Percentiles rank a stretch among this genome's conserved stretches.
Evolutionary conservation across 1,284 basidiomycete genomes (phyloP).

Genomic region (Lentinula novae-zelandiae): DNA sequence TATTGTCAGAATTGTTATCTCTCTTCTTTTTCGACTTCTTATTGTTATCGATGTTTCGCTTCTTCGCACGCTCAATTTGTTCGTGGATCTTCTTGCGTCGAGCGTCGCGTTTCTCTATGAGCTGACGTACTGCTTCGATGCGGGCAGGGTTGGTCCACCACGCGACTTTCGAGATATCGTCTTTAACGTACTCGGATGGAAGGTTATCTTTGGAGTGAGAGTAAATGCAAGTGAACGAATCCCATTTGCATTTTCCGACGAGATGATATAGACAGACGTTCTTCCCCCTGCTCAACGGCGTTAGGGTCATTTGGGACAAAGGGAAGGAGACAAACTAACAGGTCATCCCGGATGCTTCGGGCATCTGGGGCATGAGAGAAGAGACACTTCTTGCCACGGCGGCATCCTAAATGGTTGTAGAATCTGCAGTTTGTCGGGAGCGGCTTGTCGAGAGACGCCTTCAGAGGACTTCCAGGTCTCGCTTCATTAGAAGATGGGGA

Average conservation of each 20-base stretch:
- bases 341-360: conserved; percentile 45
- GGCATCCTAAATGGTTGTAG: conserved; percentile 48
- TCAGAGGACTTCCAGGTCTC: conserved; percentile 1
- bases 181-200: neutral
- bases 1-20: neutral
- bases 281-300: conserved; percentile 26
- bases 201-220: conserved; percentile 31
- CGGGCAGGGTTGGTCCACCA: conserved; percentile 27
- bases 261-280: conserved; percentile 37
- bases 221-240: conserved; percentile 30
- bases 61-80: neutral
- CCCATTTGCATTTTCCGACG: conserved; percentile 31
- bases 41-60: neutral
- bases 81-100: conserved; percentile 5
- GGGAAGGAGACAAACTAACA: conserved; percentile 31
- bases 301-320: neutral
- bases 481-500: neutral
- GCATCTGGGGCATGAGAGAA: conserved; percentile 50
- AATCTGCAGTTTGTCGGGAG: conserved; percentile 46
- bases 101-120: neutral
- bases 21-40: conserved; percentile 2
- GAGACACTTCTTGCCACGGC: conserved; percentile 32
- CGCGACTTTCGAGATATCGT: neutral
- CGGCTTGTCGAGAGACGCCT: conserved; percentile 24
- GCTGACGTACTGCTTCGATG: neutral